Percentiles rank a stretch among this genome's conserved stretches.
These are phyloP conservation scores for Colletotrichum camelliae DNA, from an alignment of 2,329 filamentous ascomycete genomes.

Conservation along the genomic window DNA sequence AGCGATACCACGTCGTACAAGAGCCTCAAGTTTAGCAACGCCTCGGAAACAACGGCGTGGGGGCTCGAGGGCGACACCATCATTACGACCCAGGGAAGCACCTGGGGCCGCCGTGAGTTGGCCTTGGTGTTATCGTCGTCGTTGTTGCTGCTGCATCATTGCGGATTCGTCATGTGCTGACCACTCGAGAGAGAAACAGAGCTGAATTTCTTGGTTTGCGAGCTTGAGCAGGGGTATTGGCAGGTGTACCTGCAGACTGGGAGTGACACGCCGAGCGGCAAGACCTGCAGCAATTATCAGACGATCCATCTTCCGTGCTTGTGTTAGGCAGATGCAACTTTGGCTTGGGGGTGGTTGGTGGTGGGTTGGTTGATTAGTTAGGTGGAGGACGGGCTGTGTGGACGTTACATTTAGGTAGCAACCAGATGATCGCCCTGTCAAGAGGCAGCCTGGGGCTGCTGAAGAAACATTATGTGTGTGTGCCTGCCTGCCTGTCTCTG, in stretches of 20 bases:
- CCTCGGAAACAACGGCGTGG: slow-evolving; percentile 52
- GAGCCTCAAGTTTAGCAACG: slow-evolving; percentile 49
- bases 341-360: background rate
- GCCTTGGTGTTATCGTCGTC: background rate
- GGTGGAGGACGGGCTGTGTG: background rate
- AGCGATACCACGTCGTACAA: slow-evolving; percentile 54
- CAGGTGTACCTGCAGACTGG: slow-evolving; percentile 60
- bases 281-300: slow-evolving; percentile 59
- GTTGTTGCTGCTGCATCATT: background rate
- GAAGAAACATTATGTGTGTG: background rate
- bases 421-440: background rate
- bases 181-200: slow-evolving; percentile 34
- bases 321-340: slow-evolving; percentile 33
- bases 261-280: slow-evolving; percentile 51
- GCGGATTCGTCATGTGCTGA: background rate
- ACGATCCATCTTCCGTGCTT: slow-evolving; percentile 59
- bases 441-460: background rate
- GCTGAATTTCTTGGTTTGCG: slow-evolving; percentile 58
- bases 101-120: slow-evolving; percentile 45
- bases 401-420: slow-evolving; percentile 11
- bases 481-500: background rate
- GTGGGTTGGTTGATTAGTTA: background rate
- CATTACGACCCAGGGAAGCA: slow-evolving; percentile 48
- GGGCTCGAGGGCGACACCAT: slow-evolving; percentile 51
- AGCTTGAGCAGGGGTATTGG: slow-evolving; percentile 47